Evolutionary conservation across 768 basidiomycete genomes (phyloP).

Genomic region (Naganishia antarctica): DNA sequence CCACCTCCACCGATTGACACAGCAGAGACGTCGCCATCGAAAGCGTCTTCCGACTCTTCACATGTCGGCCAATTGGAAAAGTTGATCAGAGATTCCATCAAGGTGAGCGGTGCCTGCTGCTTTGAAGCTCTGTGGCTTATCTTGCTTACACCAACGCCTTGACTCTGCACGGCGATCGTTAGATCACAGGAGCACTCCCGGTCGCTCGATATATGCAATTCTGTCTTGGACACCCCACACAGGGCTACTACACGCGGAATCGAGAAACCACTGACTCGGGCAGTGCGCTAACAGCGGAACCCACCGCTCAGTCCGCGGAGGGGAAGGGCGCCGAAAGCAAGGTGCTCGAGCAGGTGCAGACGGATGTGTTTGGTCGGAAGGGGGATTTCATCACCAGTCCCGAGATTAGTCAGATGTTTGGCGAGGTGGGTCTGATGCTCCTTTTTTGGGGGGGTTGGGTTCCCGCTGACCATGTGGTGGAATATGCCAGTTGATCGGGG

Average conservation of each 20-base stretch:
- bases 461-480: neutral
- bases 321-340: neutral
- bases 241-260: slow-evolving; percentile 79
- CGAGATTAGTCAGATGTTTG: slow-evolving; percentile 92
- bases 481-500: slow-evolving; percentile 65
- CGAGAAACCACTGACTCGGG: neutral
- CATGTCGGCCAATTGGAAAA: slow-evolving; percentile 55
- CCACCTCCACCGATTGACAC: neutral
- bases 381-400: slow-evolving; percentile 97
- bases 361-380: slow-evolving; percentile 72
- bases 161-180: neutral
- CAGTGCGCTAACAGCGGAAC: neutral
- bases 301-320: neutral
- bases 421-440: slow-evolving; percentile 64
- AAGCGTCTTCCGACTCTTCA: neutral
- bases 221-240: slow-evolving; percentile 78
- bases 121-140: too few species aligned
- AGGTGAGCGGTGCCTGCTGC: slow-evolving; percentile 54
- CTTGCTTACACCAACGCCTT: too few species aligned
- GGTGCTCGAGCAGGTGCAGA: slow-evolving; percentile 52
- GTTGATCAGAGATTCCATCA: slow-evolving; percentile 66
- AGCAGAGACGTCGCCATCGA: neutral
- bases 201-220: slow-evolving; percentile 86
- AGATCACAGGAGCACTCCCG: slow-evolving; percentile 86
- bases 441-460: too few species aligned